Base-by-base conservation (phyloP, 495 filamentous ascomycete species). In the Opeltia flavorubescens region DNA sequence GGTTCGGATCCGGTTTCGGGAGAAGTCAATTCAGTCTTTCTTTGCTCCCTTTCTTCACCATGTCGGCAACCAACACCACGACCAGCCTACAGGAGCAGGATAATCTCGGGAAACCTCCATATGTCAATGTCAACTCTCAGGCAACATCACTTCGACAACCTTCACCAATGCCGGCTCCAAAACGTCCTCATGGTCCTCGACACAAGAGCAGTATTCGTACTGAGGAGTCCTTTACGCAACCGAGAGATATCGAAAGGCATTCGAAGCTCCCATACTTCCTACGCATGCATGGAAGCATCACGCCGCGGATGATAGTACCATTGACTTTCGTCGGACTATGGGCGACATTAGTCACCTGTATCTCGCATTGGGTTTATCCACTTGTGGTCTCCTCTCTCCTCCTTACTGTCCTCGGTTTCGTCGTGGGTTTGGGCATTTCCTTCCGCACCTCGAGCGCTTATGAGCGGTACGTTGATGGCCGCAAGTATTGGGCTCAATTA, bases 361-460 rank as follows among this genome's bases (percentile, higher is more conserved):
- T 93, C 44, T 77, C 67, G 17, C 57, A 67, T 44, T 67, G 66
- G 25, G 69, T 75, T 21, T 59, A 74, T 26, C 28, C 34, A 67
- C 62, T 84, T 2, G 72, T 72, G 18, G 78, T 91, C 23, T 71
- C 74, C 50, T 76, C 70, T 20, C 71, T 88, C 45, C 69, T 94
- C 7, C 72, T 94, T 28, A 93, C 85, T 12, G 80, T 93, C 9
- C 76, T 85, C 24, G 86, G 86, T 80, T 91, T 94, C 69, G 84
- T 93, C 50, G 84, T 94, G 54, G 83, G 81, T 69, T 62, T 93
- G 57, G 74, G 83, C 1, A 66, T 94, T 51, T 86, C 81, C 20
- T 91, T 94, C 66, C 80, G 86, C 42, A 84, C 77, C 52, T 83
- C 83, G 1, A 87, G 84, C 13, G 86, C 86, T 5, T 94, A 94